Percentiles rank a stretch among this genome's conserved stretches.
These are phyloP conservation scores for Solidago caesia DNA, from an alignment of 129 eudicot species.

Conservation along the genomic window DNA sequence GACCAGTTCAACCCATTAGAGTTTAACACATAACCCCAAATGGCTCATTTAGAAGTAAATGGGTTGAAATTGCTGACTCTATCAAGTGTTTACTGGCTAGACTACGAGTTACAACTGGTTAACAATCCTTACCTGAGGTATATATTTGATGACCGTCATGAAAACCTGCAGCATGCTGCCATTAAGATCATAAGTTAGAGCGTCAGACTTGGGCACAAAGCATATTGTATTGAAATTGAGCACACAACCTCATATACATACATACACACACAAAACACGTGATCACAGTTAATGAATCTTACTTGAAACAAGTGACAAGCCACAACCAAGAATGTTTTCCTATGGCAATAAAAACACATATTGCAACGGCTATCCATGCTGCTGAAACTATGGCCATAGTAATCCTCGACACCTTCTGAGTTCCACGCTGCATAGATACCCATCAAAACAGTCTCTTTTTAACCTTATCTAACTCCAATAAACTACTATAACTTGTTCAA, in stretches of 20 bases:
- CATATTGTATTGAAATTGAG: not conserved
- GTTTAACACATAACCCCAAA: not conserved
- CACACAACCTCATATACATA: not conserved
- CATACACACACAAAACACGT: not conserved
- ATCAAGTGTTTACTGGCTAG: not conserved
- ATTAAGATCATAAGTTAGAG: not conserved
- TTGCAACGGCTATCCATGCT: slow-evolving; percentile 53
- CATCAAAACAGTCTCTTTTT: not conserved
- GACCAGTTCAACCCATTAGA: not conserved
- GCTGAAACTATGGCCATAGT: slow-evolving; percentile 41
- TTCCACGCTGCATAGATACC: slow-evolving; percentile 50
- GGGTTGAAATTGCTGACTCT: not conserved
- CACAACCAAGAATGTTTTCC: slow-evolving; percentile 71
- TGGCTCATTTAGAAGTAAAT: not conserved
- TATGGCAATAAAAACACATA: slow-evolving; percentile 56
- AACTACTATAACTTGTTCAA: not conserved
- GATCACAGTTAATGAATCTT: slow-evolving; percentile 18
- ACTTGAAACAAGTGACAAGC: slow-evolving; percentile 73
- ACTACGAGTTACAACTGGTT: not conserved
- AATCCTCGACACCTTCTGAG: slow-evolving; percentile 58
- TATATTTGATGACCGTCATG: slow-evolving; percentile 72
- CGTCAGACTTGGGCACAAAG: not conserved
- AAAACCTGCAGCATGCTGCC: slow-evolving; percentile 68
- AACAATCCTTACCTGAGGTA: slow-evolving; percentile 55
- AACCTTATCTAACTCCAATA: not conserved